These are phyloP conservation scores for Podospora anserina DNA, from an alignment of 495 filamentous ascomycete genomes.

Conservation along the genomic window DNA sequence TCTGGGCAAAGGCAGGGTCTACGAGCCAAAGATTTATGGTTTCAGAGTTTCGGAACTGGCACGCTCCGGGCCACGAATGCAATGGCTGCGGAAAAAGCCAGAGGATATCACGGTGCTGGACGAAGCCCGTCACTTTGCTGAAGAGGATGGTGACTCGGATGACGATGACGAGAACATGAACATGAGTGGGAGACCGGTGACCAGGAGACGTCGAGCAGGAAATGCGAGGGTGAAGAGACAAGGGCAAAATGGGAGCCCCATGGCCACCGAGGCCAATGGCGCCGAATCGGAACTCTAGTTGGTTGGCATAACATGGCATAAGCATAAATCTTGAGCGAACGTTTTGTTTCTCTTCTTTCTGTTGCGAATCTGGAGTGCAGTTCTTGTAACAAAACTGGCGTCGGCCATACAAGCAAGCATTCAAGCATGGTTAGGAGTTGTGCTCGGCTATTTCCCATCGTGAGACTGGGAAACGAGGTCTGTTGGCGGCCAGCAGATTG, in stretches of 20 bases:
- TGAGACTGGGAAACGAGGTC: background rate
- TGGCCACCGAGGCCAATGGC: constrained; percentile 49
- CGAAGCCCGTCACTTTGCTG: constrained; percentile 61
- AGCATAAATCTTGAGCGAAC: constrained; percentile 2
- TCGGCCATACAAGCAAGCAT: background rate
- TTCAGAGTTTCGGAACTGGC: constrained; percentile 89
- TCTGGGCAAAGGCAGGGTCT: constrained; percentile 76
- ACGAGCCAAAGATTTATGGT: constrained; percentile 94
- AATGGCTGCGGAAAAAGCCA: constrained; percentile 87
- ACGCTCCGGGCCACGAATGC: constrained; percentile 86
- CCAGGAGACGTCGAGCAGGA: constrained; percentile 37
- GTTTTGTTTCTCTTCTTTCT: background rate
- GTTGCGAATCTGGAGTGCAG: background rate
- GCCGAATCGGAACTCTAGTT: constrained; percentile 47
- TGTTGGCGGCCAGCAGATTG: background rate
- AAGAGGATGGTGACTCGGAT: constrained; percentile 45
- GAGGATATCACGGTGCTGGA: constrained; percentile 76
- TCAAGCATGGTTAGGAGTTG: background rate
- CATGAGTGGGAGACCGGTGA: constrained; percentile 25
- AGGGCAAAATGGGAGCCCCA: constrained; percentile 49
- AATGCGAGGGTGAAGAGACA: constrained; percentile 26
- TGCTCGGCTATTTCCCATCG: background rate
- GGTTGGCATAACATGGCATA: background rate
- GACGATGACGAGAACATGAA: constrained; percentile 49
- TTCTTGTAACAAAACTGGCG: background rate